These are phyloP conservation scores for Coemansia sp. DNA, from an alignment of 371 early-diverging fungal genomes.

Conservation along the genomic window DNA sequence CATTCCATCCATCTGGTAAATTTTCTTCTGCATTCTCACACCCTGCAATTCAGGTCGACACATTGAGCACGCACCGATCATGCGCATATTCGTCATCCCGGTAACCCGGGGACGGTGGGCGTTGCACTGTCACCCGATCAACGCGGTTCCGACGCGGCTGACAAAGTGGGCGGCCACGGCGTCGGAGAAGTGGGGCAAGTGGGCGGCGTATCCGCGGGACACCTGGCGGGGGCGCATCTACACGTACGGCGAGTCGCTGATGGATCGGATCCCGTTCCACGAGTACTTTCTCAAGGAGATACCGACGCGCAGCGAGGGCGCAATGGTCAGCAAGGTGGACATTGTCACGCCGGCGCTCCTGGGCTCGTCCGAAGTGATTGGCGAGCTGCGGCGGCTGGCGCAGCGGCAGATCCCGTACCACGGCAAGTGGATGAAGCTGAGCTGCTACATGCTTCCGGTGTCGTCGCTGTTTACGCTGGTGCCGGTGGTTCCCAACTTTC, in stretches of 20 bases:
- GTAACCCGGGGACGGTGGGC: slow-evolving; percentile 50
- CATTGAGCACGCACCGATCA: slow-evolving; percentile 1
- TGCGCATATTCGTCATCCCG: slow-evolving; percentile 55
- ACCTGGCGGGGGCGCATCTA: slow-evolving; percentile 64
- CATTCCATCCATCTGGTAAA: neutral
- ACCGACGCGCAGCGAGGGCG: slow-evolving; percentile 54
- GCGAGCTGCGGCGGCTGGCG: slow-evolving; percentile 56
- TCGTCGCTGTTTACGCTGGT: slow-evolving; percentile 70
- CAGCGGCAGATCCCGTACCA: slow-evolving; percentile 65
- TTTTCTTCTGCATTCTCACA: neutral
- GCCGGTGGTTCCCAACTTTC: slow-evolving; percentile 79
- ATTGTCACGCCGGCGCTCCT: slow-evolving; percentile 41
- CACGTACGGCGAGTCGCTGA: slow-evolving; percentile 60
- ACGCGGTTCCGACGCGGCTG: slow-evolving; percentile 46
- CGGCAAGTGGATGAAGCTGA: slow-evolving; percentile 66
- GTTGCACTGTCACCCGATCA: slow-evolving; percentile 55
- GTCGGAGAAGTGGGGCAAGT: slow-evolving; percentile 44
- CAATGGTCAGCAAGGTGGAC: slow-evolving; percentile 20
- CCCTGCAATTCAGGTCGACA: too few species aligned
- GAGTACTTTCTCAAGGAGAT: slow-evolving; percentile 80
- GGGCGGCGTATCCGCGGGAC: slow-evolving; percentile 34
- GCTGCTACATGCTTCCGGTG: slow-evolving; percentile 69
- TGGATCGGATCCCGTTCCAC: slow-evolving; percentile 72
- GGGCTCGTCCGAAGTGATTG: slow-evolving; percentile 38
- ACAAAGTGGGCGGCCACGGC: slow-evolving; percentile 39